Percentiles rank a stretch among this genome's conserved stretches.
Evolutionary conservation across 257 asterid genomes (phyloP).

Genomic region (Mentha longifolia): DNA sequence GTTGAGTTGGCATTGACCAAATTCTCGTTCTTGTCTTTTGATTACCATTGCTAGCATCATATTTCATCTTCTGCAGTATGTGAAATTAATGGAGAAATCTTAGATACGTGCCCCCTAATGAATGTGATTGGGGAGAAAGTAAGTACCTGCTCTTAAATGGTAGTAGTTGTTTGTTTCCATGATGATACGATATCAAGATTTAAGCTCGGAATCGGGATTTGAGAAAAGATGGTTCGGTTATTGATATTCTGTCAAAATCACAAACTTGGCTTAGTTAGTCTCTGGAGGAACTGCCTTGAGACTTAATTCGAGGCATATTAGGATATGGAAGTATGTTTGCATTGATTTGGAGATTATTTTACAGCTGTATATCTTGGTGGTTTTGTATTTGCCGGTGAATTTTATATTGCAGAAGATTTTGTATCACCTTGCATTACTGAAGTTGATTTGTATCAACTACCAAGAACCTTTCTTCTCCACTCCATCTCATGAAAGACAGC

Average conservation of each 20-base stretch:
- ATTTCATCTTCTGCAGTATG: not conserved
- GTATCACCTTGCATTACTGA: not conserved
- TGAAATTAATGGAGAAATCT: not conserved
- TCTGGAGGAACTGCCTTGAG: conserved; percentile 14
- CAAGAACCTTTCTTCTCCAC: not conserved
- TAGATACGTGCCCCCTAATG: not conserved
- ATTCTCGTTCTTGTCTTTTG: not conserved
- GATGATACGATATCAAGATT: not conserved
- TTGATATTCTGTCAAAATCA: no score
- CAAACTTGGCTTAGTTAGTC: conserved; percentile 6
- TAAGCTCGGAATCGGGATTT: conserved; percentile 13
- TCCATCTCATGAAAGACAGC: not conserved
- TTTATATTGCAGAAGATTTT: no score
- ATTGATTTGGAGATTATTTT: not conserved
- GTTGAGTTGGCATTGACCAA: not conserved
- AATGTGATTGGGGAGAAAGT: not conserved
- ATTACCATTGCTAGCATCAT: conserved; percentile 15
- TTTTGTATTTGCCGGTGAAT: no score
- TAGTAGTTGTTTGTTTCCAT: not conserved
- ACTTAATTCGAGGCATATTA: not conserved
- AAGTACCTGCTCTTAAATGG: not conserved
- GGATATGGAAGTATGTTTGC: not conserved
- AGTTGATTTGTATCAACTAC: not conserved
- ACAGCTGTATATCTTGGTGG: not conserved
- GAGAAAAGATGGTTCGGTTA: not conserved